Conservation (phyloP, 2,329 filamentous ascomycete genomes). For the Colletotrichum costaricense region DNA sequence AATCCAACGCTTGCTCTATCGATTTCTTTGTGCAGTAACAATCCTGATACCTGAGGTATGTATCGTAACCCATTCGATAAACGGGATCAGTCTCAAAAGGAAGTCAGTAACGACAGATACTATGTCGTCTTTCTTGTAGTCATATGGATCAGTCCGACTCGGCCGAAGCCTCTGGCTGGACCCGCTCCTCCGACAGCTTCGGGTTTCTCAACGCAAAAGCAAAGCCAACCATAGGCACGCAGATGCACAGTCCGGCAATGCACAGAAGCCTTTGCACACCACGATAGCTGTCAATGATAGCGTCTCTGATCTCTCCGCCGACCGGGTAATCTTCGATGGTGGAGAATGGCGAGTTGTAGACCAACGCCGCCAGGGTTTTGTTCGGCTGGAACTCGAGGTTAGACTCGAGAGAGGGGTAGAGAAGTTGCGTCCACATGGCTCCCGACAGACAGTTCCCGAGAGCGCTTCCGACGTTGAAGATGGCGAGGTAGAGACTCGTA, state of each 20-base stretch:
- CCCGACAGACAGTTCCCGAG: conserved; percentile 54
- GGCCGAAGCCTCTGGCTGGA: conserved; percentile 21
- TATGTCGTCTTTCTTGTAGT: neutral
- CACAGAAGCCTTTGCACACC: conserved; percentile 36
- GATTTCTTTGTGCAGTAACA: neutral
- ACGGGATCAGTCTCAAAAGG: neutral
- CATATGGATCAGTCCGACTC: neutral
- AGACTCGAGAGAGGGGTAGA: conserved; percentile 45
- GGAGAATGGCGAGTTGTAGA: conserved; percentile 52
- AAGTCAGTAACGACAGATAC: neutral
- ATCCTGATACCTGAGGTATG: neutral
- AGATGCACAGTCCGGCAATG: conserved; percentile 38
- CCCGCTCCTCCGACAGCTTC: conserved; percentile 29
- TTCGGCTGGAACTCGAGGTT: conserved; percentile 50
- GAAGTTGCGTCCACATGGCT: conserved; percentile 55
- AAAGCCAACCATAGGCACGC: conserved; percentile 38
- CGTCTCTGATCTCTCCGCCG: conserved; percentile 31
- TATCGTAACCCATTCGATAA: neutral
- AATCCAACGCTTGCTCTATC: neutral
- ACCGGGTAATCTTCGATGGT: conserved; percentile 47
- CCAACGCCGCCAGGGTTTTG: conserved; percentile 45
- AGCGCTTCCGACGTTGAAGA: conserved; percentile 55
- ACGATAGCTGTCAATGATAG: conserved; percentile 37
- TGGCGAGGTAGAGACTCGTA: conserved; percentile 52
- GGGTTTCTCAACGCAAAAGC: conserved; percentile 38